These are phyloP conservation scores for Friedmanniomyces endolithicus DNA, from an alignment of 495 filamentous ascomycete genomes.

Conservation along the genomic window DNA sequence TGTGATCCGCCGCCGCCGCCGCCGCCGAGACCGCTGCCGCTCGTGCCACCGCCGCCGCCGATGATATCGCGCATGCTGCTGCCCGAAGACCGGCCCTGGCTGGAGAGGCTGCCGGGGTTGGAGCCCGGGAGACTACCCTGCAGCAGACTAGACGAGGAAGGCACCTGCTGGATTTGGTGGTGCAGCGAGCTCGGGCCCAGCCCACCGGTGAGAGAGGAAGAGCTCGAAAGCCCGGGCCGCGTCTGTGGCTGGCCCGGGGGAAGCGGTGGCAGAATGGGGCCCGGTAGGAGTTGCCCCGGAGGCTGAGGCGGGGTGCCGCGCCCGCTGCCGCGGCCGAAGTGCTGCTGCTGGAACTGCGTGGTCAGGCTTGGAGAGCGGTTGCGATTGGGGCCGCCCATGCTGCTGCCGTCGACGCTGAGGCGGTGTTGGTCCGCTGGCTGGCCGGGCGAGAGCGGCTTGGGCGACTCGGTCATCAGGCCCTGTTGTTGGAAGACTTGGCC, in stretches of 20 bases:
- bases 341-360: constrained; percentile 54
- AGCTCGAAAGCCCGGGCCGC: constrained; percentile 11
- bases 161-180: constrained; percentile 20
- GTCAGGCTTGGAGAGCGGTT: constrained; percentile 59
- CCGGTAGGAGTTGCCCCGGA: constrained; percentile 28
- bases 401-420: constrained; percentile 39
- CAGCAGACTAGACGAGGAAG: constrained; percentile 5
- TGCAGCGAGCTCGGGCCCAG: constrained; percentile 27
- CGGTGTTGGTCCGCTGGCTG: constrained; percentile 49
- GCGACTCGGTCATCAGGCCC: constrained; percentile 67
- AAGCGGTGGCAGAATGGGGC: constrained; percentile 40
- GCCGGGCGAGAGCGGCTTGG: constrained; percentile 72
- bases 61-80: constrained; percentile 30
- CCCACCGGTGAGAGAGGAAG: not conserved
- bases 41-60: constrained; percentile 12
- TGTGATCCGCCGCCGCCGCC: not conserved
- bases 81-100: constrained; percentile 27
- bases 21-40: constrained; percentile 16
- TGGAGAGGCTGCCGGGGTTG: constrained; percentile 30
- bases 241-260: constrained; percentile 17
- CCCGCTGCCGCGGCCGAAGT: constrained; percentile 45
- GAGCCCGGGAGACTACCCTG: constrained; percentile 14
- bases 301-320: constrained; percentile 31
- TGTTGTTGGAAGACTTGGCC: constrained; percentile 28
- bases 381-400: constrained; percentile 32